Evolutionary conservation across 768 basidiomycete genomes (phyloP), one percentile per base, ranked within the genome.

Genomic region (Leccinum boreale): DNA sequence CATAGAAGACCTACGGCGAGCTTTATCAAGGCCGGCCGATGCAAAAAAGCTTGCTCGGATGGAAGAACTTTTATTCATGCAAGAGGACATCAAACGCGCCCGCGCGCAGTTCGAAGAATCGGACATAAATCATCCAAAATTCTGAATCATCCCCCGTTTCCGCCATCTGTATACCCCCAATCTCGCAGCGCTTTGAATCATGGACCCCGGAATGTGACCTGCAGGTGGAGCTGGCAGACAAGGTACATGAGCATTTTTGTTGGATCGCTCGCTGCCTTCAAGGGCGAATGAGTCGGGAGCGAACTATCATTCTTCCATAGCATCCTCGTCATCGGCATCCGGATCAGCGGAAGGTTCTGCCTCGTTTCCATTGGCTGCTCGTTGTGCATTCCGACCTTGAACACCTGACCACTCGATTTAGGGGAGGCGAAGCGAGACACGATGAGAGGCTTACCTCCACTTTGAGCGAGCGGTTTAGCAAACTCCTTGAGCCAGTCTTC

Each of bases 61-160:
- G 85, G 93, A 96, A 70, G 94, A 96, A 68, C 74, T 96, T 35
- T 68, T 95, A 33, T 93, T 92, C 77, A 92, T 94, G 89, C 91
- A 94, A 69, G 92, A 93, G 69, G 93, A 94, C 65, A 94, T 95
- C 73, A 91, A 93, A 70, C 85, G 92, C 9, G 93, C 92, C 4
- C 82, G 88, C 47, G 85, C 85, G 11, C 87, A 92, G 67, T 93
- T 93, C 62, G 84, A 85, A 53, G 81, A 80, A 61, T 76, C 76
- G 47, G 81, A 81, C 58, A 76, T 79, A 66, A 75, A 70, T 28
- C 74, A 78, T 56, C 70, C 82, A 51, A 79, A 66, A 59, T 79
- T 80, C 63, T 81, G 73, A 72, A 47, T 15, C 7, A 47, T 29
- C 15, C 19, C 17, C 42, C 53, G 33, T 19, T 42, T 47, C 42